phyloP scores from a whole-genome alignment of 257 asterid genomes.

The Cordia subcordata region DNA sequence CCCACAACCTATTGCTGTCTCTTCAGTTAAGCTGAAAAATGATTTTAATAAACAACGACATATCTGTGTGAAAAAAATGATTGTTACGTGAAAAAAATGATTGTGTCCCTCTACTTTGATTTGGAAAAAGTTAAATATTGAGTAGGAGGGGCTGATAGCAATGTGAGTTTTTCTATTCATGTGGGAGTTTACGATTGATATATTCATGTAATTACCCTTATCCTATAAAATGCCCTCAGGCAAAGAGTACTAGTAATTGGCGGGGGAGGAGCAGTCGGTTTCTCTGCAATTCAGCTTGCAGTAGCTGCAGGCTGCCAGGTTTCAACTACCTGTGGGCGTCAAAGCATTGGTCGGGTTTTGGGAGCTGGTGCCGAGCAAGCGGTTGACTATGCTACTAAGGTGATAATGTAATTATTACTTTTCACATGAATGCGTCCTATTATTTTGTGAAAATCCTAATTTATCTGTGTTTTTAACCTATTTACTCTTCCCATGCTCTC shows the following conservation, averaged over 20 bases:
- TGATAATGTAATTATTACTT: slow-evolving; percentile 9
- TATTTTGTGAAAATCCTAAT: background rate
- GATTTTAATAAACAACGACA: too few species aligned
- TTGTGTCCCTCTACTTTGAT: too few species aligned
- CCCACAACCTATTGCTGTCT: too few species aligned
- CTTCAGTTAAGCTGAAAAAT: too few species aligned
- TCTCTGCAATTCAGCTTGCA: slow-evolving; percentile 92
- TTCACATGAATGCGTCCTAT: background rate
- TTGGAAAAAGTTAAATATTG: too few species aligned
- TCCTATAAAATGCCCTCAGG: slow-evolving; percentile 27
- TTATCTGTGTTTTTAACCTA: too few species aligned
- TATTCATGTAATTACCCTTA: slow-evolving; percentile 1
- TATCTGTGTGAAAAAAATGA: too few species aligned
- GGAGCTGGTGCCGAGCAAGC: slow-evolving; percentile 94
- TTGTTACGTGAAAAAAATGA: too few species aligned
- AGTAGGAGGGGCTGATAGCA: too few species aligned
- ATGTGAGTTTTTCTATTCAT: background rate
- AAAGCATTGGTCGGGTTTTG: slow-evolving; percentile 64
- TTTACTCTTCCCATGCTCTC: too few species aligned
- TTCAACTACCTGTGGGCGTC: slow-evolving; percentile 77
- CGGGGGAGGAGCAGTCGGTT: slow-evolving; percentile 99
- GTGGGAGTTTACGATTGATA: background rate
- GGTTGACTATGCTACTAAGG: slow-evolving; percentile 79
- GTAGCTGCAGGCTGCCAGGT: slow-evolving; percentile 92
- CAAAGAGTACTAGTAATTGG: slow-evolving; percentile 85